A percentile compares a stretch with the other conserved stretches of the same genome.
Evolutionary conservation across 2,329 filamentous ascomycete genomes (phyloP).

Genomic region (Penicillium thymicola): DNA sequence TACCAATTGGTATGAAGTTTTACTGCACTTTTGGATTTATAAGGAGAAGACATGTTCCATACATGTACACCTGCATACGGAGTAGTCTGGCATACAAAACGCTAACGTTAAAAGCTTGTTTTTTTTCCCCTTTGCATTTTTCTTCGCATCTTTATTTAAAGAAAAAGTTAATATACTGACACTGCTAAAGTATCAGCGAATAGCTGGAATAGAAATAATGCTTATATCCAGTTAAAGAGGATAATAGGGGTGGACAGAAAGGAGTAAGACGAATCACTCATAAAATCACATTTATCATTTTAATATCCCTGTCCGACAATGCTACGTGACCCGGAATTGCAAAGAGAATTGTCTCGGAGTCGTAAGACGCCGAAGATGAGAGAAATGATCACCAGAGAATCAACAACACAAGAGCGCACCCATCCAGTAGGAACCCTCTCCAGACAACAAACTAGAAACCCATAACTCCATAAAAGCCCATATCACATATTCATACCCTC

Average conservation of each 20-base stretch:
- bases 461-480: not conserved
- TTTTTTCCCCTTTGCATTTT: not conserved
- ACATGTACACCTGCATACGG: too few species aligned
- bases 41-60: too few species aligned
- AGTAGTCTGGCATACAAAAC: not conserved
- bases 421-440: not conserved
- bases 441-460: not conserved
- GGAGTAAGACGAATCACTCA: not conserved
- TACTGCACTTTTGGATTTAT: fast-evolving
- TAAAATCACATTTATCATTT: not conserved
- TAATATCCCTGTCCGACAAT: not conserved
- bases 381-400: not conserved
- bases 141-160: too few species aligned
- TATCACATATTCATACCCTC: not conserved
- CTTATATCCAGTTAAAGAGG: not conserved
- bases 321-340: not conserved
- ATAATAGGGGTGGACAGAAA: not conserved
- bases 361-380: not conserved
- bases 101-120: not conserved
- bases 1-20: conserved; percentile 16
- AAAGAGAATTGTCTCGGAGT: not conserved
- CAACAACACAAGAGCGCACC: not conserved
- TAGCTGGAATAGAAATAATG: not conserved
- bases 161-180: too few species aligned
- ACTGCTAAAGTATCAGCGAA: not conserved